Base-by-base conservation (phyloP, 1,284 basidiomycete genomes). In the Cryptococcus hybrid region DNA sequence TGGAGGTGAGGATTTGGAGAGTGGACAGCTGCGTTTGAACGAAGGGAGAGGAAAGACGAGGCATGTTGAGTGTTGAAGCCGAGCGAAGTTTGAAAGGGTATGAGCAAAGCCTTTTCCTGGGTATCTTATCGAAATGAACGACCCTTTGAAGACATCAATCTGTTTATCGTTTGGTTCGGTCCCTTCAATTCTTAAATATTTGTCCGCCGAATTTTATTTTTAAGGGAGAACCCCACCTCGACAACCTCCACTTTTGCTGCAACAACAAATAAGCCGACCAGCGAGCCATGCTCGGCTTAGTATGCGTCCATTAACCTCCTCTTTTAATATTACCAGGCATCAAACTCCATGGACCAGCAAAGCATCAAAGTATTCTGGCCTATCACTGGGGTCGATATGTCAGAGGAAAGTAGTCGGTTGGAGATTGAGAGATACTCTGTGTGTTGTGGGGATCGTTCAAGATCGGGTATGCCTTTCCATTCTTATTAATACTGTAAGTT, bases 331-430 rank as follows among this genome's bases (percentile, higher is more conserved):
- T 34, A 45, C 8, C 40, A 43, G 42, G 12, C 53, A 24, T 30
- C 38, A 30, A 30, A 30, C 30, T 30, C 30, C 30, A 30, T 30
- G 30, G 30, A 4, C 30, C 3, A 30, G 30, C 30, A 30, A 30
- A 36, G 42, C n/a, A 65, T 66, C 63, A 60, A 54, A 36, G 60
- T 75, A 3, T 68, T 69, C 57, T 75, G 73, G 73, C 71, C 73
- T 0, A 65, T 38, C 5, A 51, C 43, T 1, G 61, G 66, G 0
- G 18, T 68, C 1, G 12, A 7, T 5, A 36, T 30, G 2, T 12
- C 18, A 6, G 9, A 40, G 5, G 7, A 34, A 46, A 0, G 66
- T 68, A 0, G 60, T 73, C 0, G 73, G 73, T 0, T 73, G 70
- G 68, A 51, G 54, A 9, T 9, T 61, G 8, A 47, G 55, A 30